Conservation (phyloP, 768 basidiomycete genomes). For the Serendipita sp. region DNA sequence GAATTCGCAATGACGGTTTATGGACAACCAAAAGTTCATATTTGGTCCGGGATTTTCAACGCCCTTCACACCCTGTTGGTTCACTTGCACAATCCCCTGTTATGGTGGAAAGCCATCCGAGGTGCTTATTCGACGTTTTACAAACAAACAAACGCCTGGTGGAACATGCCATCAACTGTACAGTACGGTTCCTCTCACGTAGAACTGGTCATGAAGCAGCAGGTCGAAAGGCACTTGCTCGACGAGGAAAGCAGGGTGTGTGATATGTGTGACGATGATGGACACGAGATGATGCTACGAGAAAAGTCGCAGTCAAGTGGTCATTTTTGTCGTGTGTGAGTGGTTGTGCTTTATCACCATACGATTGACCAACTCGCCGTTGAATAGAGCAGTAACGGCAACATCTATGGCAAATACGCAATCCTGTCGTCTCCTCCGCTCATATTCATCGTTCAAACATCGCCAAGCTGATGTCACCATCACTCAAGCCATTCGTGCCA, state of each 20-base stretch:
- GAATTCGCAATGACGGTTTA: neutral
- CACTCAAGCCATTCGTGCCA: neutral
- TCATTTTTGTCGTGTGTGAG: neutral
- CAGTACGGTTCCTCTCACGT: neutral
- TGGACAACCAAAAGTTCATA: neutral
- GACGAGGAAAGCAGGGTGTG: neutral
- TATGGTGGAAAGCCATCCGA: neutral
- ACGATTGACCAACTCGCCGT: neutral
- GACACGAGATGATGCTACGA: neutral
- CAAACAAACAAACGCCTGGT: neutral
- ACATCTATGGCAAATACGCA: neutral
- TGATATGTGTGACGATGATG: neutral
- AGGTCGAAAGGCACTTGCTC: neutral
- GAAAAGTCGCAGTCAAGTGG: neutral
- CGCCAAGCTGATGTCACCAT: neutral
- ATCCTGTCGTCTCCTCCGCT: neutral
- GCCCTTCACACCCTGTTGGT: too few species aligned
- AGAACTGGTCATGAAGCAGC: neutral
- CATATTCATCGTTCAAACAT: neutral
- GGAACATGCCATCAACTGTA: neutral
- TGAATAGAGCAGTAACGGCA: neutral
- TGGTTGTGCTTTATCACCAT: neutral
- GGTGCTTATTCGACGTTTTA: too few species aligned
- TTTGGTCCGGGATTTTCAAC: too few species aligned
- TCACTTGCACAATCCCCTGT: too few species aligned